Conservation (phyloP, 2,329 filamentous ascomycete genomes). For the Dactylellina haptotyla region DNA sequence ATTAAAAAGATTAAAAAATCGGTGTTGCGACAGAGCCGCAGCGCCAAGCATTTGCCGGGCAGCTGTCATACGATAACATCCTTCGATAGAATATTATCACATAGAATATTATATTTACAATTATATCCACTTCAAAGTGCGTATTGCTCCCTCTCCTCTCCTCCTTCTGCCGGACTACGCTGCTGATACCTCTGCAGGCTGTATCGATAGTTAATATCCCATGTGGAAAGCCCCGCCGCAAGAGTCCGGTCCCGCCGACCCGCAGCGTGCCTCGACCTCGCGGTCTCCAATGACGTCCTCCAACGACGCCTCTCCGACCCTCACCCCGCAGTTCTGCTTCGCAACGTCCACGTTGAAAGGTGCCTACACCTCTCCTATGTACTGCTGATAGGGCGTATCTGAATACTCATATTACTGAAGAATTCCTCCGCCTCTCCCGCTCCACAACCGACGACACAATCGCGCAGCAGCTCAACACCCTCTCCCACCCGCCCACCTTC, state of each 20-base stretch:
- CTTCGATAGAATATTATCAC: too few species aligned
- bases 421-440: constrained; percentile 89
- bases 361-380: constrained; percentile 59
- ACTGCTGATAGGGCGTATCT: neutral
- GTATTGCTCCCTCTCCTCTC: too few species aligned
- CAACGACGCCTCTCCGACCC: constrained; percentile 61
- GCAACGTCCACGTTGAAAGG: constrained; percentile 75
- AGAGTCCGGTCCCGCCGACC: constrained; percentile 10
- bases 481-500: constrained; percentile 73
- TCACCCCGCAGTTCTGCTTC: constrained; percentile 82
- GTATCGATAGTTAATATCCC: neutral
- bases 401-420: constrained; percentile 63
- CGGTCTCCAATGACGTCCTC: constrained; percentile 33
- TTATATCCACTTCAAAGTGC: neutral
- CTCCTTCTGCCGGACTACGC: neutral
- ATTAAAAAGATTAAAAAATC: constrained; percentile 6
- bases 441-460: constrained; percentile 91
- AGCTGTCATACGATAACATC: neutral
- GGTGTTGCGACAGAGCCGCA: too few species aligned
- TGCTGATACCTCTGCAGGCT: constrained; percentile 3
- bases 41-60: too few species aligned
- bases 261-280: constrained; percentile 3
- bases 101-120: too few species aligned
- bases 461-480: constrained; percentile 84
- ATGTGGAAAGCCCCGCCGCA: constrained; percentile 49